Conservation (phyloP, 208 protist genomes). For the Wallacemonas sp. region DNA sequence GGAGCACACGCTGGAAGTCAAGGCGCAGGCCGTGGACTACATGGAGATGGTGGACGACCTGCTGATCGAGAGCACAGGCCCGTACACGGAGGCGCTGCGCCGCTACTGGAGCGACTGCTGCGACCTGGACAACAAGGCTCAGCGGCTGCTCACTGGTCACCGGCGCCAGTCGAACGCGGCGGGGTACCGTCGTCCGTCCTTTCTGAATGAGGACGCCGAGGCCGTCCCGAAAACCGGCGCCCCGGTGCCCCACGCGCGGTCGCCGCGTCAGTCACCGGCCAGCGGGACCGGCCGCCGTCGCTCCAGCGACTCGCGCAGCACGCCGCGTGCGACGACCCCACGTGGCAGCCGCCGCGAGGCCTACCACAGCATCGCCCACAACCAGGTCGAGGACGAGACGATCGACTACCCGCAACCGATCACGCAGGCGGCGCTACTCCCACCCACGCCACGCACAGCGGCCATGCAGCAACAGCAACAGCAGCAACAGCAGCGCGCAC, state of each 20-base stretch:
- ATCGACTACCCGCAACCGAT: constrained; percentile 1
- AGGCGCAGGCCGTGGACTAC: constrained; percentile 47
- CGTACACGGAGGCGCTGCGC: constrained; percentile 46
- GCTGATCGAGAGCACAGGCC: constrained; percentile 33
- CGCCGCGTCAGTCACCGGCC: constrained; percentile 16
- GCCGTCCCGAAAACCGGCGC: constrained; percentile 30
- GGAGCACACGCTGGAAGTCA: constrained; percentile 50
- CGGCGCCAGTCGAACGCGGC: constrained; percentile 11
- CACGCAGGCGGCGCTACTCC: constrained; percentile 13
- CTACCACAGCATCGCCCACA: constrained; percentile 22
- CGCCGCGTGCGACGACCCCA: neutral
- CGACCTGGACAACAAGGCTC: constrained; percentile 42
- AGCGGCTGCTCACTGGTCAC: constrained; percentile 23
- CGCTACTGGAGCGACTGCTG: constrained; percentile 60
- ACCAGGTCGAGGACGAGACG: constrained; percentile 8
- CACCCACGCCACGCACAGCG: neutral
- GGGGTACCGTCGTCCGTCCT: constrained; percentile 8
- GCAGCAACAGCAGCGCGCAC: neutral
- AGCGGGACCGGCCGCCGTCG: constrained; percentile 11
- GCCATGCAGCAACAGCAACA: neutral
- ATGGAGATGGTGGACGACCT: constrained; percentile 53
- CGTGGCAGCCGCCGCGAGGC: neutral
- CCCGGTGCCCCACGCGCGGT: constrained; percentile 18
- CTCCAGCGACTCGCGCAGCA: constrained; percentile 2
- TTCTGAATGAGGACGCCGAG: neutral